phyloP scores from a whole-genome alignment of 106 monocot species.

The Phalaenopsis equestris region DNA sequence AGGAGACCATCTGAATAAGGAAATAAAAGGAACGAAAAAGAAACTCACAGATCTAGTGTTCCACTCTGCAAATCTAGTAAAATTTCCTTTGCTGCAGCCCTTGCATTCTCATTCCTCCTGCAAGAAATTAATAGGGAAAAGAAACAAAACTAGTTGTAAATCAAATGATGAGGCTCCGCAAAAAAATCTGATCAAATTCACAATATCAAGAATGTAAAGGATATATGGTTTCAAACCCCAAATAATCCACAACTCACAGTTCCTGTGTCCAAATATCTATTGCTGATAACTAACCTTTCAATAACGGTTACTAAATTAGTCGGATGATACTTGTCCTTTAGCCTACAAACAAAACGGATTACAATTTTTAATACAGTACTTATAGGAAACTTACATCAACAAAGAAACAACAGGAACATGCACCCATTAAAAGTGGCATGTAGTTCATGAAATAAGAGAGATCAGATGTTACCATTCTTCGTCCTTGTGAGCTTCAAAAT shows the following conservation, averaged over 20 bases:
- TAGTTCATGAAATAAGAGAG: neutral
- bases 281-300: constrained; percentile 59
- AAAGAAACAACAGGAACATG: neutral
- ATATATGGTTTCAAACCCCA: neutral
- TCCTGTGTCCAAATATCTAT: neutral
- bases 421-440: neutral
- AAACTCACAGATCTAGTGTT: constrained; percentile 68
- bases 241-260: neutral
- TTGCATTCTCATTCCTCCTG: constrained; percentile 78
- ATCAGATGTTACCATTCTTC: constrained; percentile 76
- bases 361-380: neutral
- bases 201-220: neutral
- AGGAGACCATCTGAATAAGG: neutral
- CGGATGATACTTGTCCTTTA: constrained; percentile 98
- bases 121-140: constrained; percentile 1
- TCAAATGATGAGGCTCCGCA: neutral
- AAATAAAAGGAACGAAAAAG: neutral
- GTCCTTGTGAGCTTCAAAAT: constrained; percentile 91
- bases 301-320: constrained; percentile 89
- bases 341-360: constrained; percentile 38
- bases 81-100: constrained; percentile 66
- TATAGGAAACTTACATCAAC: neutral
- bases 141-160: neutral
- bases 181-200: neutral
- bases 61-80: constrained; percentile 87